A percentile compares a stretch with the other conserved stretches of the same genome.
Evolutionary conservation across 495 filamentous ascomycete genomes (phyloP).

Genomic region (Trichoderma reesei): DNA sequence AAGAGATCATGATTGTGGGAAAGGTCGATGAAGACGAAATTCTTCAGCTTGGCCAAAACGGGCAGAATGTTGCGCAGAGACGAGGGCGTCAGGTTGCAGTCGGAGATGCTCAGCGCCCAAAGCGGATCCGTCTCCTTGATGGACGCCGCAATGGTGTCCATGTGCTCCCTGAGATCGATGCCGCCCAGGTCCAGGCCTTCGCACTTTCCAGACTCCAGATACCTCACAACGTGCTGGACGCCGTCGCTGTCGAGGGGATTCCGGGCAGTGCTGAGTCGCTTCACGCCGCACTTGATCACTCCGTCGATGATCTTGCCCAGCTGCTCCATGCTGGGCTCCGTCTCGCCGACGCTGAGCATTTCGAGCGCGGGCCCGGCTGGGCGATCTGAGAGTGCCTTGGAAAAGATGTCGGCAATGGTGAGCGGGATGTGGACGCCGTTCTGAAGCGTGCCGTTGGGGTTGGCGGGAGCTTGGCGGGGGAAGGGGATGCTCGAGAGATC

Average conservation of each 20-base stretch:
- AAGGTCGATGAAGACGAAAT: constrained; percentile 82
- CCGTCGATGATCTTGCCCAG: constrained; percentile 68
- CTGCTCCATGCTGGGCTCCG: constrained; percentile 57
- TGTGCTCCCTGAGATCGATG: constrained; percentile 62
- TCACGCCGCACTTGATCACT: constrained; percentile 59
- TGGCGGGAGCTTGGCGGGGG: constrained; percentile 36
- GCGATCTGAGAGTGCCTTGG: constrained; percentile 65
- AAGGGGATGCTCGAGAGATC: constrained; percentile 84
- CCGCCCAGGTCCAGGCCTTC: constrained; percentile 90
- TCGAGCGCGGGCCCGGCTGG: constrained; percentile 68
- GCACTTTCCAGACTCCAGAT: constrained; percentile 62
- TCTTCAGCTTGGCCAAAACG: constrained; percentile 55
- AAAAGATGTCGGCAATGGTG: constrained; percentile 42
- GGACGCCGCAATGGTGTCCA: constrained; percentile 56
- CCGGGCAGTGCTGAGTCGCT: constrained; percentile 70
- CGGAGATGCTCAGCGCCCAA: constrained; percentile 77
- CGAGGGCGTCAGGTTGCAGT: constrained; percentile 67
- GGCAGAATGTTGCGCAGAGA: constrained; percentile 70
- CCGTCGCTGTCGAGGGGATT: constrained; percentile 67
- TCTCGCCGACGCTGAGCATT: constrained; percentile 74
- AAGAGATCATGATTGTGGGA: constrained; percentile 84
- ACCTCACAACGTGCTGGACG: constrained; percentile 63
- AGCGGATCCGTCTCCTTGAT: constrained; percentile 54
- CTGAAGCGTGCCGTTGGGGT: constrained; percentile 11
- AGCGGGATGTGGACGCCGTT: constrained; percentile 10